Evolutionary conservation across 805 yeast species (phyloP), one percentile per base, ranked within the genome.

Genomic region (Kregervanrija delftensis): DNA sequence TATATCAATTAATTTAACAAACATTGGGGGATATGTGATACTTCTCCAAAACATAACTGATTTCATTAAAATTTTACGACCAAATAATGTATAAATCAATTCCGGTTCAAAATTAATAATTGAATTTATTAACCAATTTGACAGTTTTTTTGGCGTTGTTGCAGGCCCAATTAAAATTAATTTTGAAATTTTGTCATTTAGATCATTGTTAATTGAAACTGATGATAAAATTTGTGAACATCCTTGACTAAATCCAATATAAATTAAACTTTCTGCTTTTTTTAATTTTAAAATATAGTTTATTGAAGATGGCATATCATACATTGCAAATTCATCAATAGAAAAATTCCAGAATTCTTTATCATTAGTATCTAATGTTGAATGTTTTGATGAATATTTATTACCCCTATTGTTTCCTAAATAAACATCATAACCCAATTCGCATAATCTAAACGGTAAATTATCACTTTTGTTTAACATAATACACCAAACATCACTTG

Each of bases 191-290:
- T 76, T 73, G 10, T 65, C 56, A 60, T 86, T 86, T 47, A 91
- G 69, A 11, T 73, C 72, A n/a, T 86, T 78, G 58, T 83, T 79
- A 28, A 82, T 59, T 0, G 95, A 77, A 33, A 90, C 69, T 11
- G 95, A 74, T 1, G 96, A 96, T 63, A 91, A 84, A 38, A 88
- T 86, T 63, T 93, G 98, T 3, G 98, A 95, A 2, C 96, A 83
- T 11, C 99, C 99, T 62, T 91, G 99, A 31, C 91, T 81, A 60
- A 93, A 93, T 1, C 98, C 99, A 54, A 91, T 73, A 58, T 89
- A 91, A 1, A 79, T 75, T 33, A 90, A 65, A 13, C 63, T 51
- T 30, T 54, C 51, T 49, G 53, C 64, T 3, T 68, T 61, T 2
- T 89, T 79, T 30, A 65, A 61, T 2, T 69, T 60, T 44, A 91